Evolutionary conservation across 1,284 basidiomycete genomes (phyloP).

Genomic region (Ganoderma multipileum): DNA sequence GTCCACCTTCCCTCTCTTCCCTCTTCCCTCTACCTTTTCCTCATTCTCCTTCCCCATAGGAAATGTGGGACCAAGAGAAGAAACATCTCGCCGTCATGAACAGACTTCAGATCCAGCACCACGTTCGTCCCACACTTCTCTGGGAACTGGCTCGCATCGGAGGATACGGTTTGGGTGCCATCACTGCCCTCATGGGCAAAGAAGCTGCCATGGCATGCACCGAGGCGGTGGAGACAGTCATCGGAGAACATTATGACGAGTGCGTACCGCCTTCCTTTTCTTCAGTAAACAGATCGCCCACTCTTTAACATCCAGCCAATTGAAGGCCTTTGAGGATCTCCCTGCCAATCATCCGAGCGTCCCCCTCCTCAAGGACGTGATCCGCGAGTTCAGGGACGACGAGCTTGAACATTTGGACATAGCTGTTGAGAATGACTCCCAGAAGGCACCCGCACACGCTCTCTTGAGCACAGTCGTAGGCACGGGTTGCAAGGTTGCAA

Average conservation of each 20-base stretch:
- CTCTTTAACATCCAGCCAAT: slow-evolving; percentile 60
- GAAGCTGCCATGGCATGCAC: slow-evolving; percentile 99
- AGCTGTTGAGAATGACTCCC: slow-evolving; percentile 89
- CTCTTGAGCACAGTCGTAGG: slow-evolving; percentile 88
- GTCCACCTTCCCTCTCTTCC: neutral
- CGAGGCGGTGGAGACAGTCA: slow-evolving; percentile 96
- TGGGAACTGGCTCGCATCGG: slow-evolving; percentile 86
- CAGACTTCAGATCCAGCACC: slow-evolving; percentile 84
- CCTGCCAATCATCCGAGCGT: slow-evolving; percentile 80
- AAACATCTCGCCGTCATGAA: slow-evolving; percentile 91
- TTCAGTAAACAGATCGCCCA: slow-evolving; percentile 3
- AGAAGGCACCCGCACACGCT: slow-evolving; percentile 92
- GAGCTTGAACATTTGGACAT: slow-evolving; percentile 95
- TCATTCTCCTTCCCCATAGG: slow-evolving; percentile 49
- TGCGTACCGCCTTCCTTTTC: slow-evolving; percentile 50
- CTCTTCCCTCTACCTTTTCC: neutral
- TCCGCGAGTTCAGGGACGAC: slow-evolving; percentile 92
- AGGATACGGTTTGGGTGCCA: slow-evolving; percentile 86
- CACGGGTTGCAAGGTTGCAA: slow-evolving; percentile 88
- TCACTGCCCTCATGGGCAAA: slow-evolving; percentile 88
- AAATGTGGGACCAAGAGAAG: slow-evolving; percentile 98
- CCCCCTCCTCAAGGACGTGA: slow-evolving; percentile 75
- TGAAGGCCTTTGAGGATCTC: slow-evolving; percentile 70
- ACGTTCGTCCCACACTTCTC: slow-evolving; percentile 84
- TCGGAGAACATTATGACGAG: slow-evolving; percentile 99